Conservation (phyloP, 805 yeast genomes). For the Candida tibetensis region DNA sequence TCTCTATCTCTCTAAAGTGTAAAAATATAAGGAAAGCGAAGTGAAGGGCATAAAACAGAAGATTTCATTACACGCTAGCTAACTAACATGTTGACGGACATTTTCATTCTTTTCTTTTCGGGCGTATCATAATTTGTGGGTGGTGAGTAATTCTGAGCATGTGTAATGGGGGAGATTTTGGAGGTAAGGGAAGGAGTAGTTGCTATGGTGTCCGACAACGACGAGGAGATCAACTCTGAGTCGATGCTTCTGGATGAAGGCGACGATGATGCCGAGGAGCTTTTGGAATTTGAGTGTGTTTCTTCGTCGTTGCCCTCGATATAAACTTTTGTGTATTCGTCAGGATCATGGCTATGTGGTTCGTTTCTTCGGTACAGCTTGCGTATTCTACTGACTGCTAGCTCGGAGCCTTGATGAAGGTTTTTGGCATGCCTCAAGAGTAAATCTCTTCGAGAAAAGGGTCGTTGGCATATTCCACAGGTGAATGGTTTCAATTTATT, state of each 20-base stretch:
- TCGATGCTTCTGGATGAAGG: not conserved
- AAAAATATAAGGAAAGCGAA: too few species aligned
- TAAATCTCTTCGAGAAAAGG: constrained; percentile 43
- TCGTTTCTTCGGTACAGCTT: constrained; percentile 33
- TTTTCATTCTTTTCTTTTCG: constrained; percentile 32
- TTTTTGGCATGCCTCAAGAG: constrained; percentile 45
- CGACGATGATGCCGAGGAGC: not conserved
- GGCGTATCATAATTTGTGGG: constrained; percentile 23
- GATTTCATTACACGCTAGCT: too few species aligned
- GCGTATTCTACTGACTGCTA: constrained; percentile 42
- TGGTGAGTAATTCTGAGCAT: constrained; percentile 1
- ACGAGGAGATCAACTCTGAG: not conserved
- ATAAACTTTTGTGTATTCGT: not conserved
- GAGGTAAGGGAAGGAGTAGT: not conserved
- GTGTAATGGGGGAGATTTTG: not conserved
- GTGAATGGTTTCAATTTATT: constrained; percentile 44
- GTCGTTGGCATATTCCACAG: constrained; percentile 44
- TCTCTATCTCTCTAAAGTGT: too few species aligned
- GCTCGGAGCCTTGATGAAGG: constrained; percentile 42
- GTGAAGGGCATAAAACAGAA: too few species aligned
- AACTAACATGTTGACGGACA: constrained; percentile 43
- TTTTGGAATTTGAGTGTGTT: not conserved
- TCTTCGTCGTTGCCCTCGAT: constrained; percentile 1
- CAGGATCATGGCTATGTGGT: not conserved
- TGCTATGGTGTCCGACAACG: not conserved